These are phyloP conservation scores for Hemileccinum impolitum DNA, from an alignment of 768 basidiomycete species.

Conservation along the genomic window DNA sequence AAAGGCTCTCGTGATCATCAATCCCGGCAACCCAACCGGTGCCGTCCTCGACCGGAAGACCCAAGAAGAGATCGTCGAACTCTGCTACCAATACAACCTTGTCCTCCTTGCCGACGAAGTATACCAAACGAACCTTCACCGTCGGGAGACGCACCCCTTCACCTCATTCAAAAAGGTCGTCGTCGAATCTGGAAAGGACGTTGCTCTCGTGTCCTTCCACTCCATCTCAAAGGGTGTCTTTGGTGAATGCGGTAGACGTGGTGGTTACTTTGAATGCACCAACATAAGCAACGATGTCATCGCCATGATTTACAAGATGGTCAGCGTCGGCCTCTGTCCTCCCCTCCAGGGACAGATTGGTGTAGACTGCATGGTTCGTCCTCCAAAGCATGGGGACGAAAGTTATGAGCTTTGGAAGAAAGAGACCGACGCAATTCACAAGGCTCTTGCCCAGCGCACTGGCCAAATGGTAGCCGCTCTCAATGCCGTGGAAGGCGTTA, in stretches of 20 bases:
- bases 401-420: constrained; percentile 77
- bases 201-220: constrained; percentile 93
- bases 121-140: constrained; percentile 94
- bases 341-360: constrained; percentile 90
- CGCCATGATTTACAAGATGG: constrained; percentile 95
- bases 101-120: constrained; percentile 97
- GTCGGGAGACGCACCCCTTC: constrained; percentile 65
- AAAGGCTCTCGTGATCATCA: constrained; percentile 94
- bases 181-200: constrained; percentile 50
- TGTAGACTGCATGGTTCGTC: constrained; percentile 91
- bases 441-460: constrained; percentile 68
- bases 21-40: constrained; percentile 98
- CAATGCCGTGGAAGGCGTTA: constrained; percentile 80
- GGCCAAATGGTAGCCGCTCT: constrained; percentile 74
- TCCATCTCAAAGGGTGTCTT: constrained; percentile 95
- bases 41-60: constrained; percentile 69
- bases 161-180: constrained; percentile 92
- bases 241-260: constrained; percentile 96
- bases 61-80: constrained; percentile 69
- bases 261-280: constrained; percentile 92
- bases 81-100: constrained; percentile 83
- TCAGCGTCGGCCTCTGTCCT: constrained; percentile 85
- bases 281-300: constrained; percentile 77
- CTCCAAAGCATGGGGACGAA: constrained; percentile 71
- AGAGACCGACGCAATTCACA: constrained; percentile 81